Evolutionary conservation across 2,329 filamentous ascomycete genomes (phyloP), one percentile per base, ranked within the genome.

Genomic region (Acephala macrosclerotiorum): DNA sequence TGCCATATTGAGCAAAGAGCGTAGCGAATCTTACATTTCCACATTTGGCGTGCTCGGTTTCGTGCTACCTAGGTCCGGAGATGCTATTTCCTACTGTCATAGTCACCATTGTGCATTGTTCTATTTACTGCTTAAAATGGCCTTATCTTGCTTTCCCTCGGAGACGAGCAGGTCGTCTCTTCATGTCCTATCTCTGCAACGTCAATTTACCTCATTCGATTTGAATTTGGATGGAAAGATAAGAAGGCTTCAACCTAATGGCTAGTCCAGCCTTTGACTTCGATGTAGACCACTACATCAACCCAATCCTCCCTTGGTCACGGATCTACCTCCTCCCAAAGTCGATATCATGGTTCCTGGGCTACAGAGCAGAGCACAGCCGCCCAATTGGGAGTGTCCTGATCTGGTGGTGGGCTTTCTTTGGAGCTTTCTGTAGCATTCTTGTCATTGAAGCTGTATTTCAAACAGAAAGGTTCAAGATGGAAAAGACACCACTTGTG

Each of bases 221-320:
- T 59, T 53, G 18, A 29, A 35, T n/a, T 20, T 56, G 25, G 60
- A 57, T 26, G 40, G 11, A 53, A 25, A 53, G 49, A 38, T 16
- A 61, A 58, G 49, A 53, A 33, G 20, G 25, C 26, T 26, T 29
- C 6, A 25, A 6, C 57, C 25, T 51, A 29, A 58, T 58, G 53
- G 25, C 8, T 12, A 42, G 26, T 14, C 38, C 22, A 60, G 22
- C 40, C 2, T 58, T 63, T 22, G 42, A 75, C 58, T 88, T 96
- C 78, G 87, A 96, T 78, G 86, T 97, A 69, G 94, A 97, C 81
- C 80, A 79, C n/a, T 87, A 90, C 75, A 76, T 96, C 59, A 93
- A 95, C 76, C 90, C 84, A 2, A 82, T 88, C 66, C 75, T 96
- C 26, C 91, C 91, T 9, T 80, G 85, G 16, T 89, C 90, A 47